Conservation (phyloP, 148 eudicot species). For the Pouteria glomerata region DNA sequence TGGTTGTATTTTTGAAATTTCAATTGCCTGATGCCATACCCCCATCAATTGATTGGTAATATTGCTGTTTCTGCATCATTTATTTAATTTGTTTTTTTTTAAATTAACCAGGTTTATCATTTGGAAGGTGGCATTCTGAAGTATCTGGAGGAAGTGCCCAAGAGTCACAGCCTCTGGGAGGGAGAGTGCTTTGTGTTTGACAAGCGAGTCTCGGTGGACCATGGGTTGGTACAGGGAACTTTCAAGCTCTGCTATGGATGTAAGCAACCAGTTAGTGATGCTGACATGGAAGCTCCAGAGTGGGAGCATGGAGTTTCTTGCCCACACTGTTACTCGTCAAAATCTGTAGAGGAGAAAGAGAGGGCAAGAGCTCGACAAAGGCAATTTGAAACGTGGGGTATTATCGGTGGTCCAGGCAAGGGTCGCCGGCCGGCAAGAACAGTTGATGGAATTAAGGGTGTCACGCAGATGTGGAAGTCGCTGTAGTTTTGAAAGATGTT, state of each 20-base stretch:
- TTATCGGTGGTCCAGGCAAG: slow-evolving; percentile 93
- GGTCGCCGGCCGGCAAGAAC: slow-evolving; percentile 58
- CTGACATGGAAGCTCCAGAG: slow-evolving; percentile 88
- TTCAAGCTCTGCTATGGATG: slow-evolving; percentile 96
- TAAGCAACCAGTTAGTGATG: slow-evolving; percentile 95
- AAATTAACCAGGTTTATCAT: slow-evolving; percentile 91
- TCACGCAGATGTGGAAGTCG: slow-evolving; percentile 35
- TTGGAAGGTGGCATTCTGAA: slow-evolving; percentile 87
- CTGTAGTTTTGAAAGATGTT: slow-evolving; percentile 14
- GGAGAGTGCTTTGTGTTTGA: slow-evolving; percentile 99
- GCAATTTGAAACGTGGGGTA: slow-evolving; percentile 83
- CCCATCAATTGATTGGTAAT: neutral
- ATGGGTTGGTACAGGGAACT: slow-evolving; percentile 80
- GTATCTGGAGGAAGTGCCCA: slow-evolving; percentile 88
- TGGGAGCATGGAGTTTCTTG: slow-evolving; percentile 79
- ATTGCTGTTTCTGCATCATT: neutral
- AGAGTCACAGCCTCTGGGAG: slow-evolving; percentile 78
- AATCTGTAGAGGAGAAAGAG: slow-evolving; percentile 92
- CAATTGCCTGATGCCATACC: neutral
- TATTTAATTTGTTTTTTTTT: too few species aligned
- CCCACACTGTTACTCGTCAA: slow-evolving; percentile 68
- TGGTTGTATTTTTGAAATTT: neutral
- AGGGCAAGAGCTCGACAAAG: slow-evolving; percentile 93
- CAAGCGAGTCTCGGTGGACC: slow-evolving; percentile 92
- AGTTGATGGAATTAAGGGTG: slow-evolving; percentile 9